Evolutionary conservation across 768 basidiomycete genomes (phyloP), one percentile per base, ranked within the genome.

Genomic region (Pulveroboletus sp.): DNA sequence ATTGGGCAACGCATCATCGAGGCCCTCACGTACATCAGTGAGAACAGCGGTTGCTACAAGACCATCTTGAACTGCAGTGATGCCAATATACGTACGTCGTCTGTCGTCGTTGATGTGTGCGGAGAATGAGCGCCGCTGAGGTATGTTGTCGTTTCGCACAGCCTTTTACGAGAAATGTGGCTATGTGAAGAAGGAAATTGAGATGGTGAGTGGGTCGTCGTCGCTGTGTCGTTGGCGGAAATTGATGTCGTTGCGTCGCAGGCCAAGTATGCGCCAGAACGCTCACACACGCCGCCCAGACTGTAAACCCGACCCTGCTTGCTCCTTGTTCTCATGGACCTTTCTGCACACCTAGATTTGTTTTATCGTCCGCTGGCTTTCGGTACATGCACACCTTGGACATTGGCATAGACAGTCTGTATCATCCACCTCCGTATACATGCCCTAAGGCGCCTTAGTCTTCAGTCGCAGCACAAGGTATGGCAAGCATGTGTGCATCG

Each of bases 81-180:
- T 53, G 76, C 77, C 47, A 99, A 99, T 59, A 86, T 93, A 55
- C 89, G 95, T 97, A 65, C 69, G 93, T 82, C 32, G 32, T 32
- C 31, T 12, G 31, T 32, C 8, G 21, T 18, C 32, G 33, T 52
- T 26, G 41, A 2, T 26, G 21, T 21, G 3, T 21, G n/a, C 49
- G n/a, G 35, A 15, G 31, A 4, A 18, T 36, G 52, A 11, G 40
- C 5, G 53, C 54, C 26, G 46, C 46, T 58, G 37, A 65, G 21
- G 21, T 33, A 18, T n/a, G 32, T 24, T 14, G 1, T 27, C 35
- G 39, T 55, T 28, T 35, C 30, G 21, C 53, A 59, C 63, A 96
- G 94, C 89, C 8, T 99, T 99, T 73, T 99, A 99, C 69, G 76
- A 92, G 69, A 98, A 98, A 70, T 99, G 95, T 65, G 95, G 95